These are phyloP conservation scores for Dioszegia hungarica DNA, from an alignment of 768 basidiomycete species.

Conservation along the genomic window DNA sequence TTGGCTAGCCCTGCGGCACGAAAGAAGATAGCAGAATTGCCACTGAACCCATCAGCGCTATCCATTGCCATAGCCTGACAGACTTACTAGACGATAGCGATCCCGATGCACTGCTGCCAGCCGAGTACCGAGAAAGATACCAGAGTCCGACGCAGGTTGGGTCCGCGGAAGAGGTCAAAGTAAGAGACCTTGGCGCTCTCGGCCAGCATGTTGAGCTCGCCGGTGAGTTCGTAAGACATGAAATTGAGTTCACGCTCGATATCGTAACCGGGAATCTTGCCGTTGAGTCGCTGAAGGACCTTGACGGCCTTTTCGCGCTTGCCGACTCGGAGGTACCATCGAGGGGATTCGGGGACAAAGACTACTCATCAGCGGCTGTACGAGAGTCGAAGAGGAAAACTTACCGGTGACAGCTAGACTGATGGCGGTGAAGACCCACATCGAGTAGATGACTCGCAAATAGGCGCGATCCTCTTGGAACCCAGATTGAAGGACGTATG, in stretches of 20 bases:
- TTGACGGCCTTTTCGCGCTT: conserved; percentile 12
- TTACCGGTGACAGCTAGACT: no score
- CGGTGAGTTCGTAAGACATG: conserved; percentile 1
- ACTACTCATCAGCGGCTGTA: no score
- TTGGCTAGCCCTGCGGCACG: conserved; percentile 10
- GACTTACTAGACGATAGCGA: no score
- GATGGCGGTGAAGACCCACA: no score
- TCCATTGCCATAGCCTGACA: no score
- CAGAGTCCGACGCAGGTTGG: conserved; percentile 11
- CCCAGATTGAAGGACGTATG: conserved; percentile 3
- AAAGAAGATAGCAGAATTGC: conserved; percentile 13
- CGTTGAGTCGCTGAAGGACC: conserved; percentile 1
- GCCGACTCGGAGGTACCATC: conserved; percentile 11
- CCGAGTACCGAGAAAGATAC: conserved; percentile 10
- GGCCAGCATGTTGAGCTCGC: background rate
- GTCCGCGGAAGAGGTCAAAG: background rate
- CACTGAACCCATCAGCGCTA: no score
- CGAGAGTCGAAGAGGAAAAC: no score
- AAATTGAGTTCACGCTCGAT: background rate
- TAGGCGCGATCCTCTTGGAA: conserved; percentile 14
- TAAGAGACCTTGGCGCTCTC: background rate
- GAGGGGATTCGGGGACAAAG: conserved; percentile 15
- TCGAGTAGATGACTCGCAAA: conserved; percentile 10
- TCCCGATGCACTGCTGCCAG: conserved; percentile 9
- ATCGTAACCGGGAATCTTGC: conserved; percentile 16